Conservation (phyloP, 2,329 filamentous ascomycete species). For the Claviceps sp. region DNA sequence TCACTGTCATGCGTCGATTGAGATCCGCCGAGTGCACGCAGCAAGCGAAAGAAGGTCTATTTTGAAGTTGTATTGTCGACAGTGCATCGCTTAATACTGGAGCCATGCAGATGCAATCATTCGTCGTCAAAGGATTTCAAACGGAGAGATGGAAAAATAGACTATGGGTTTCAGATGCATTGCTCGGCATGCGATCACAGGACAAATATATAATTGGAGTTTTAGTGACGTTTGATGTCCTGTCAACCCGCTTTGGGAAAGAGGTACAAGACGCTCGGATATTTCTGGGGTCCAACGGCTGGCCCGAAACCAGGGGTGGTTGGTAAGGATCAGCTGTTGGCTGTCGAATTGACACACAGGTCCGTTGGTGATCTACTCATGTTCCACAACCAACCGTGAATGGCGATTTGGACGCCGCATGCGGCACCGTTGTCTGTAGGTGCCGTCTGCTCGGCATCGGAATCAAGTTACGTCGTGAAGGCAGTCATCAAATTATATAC, state of each 20-base stretch:
- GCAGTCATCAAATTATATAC: neutral
- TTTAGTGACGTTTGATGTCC: constrained; percentile 1
- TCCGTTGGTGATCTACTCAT: constrained; percentile 7
- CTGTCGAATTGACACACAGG: constrained; percentile 3
- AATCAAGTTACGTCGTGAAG: neutral
- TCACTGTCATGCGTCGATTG: neutral
- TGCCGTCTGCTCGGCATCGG: neutral
- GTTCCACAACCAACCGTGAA: constrained; percentile 5
- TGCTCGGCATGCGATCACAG: constrained; percentile 5
- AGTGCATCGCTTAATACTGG: neutral
- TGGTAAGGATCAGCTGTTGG: constrained; percentile 8
- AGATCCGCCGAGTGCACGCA: neutral
- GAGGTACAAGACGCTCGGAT: constrained; percentile 5
- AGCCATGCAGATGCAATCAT: neutral
- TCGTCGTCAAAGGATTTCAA: constrained; percentile 3
- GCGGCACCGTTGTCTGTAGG: constrained; percentile 6
- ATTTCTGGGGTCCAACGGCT: constrained; percentile 4
- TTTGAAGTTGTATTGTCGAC: neutral
- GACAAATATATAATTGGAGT: neutral
- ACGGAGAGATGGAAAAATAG: neutral
- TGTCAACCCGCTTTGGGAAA: constrained; percentile 1
- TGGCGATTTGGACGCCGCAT: constrained; percentile 10
- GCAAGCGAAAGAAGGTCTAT: neutral
- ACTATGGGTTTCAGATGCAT: constrained; percentile 3
- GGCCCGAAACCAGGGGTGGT: constrained; percentile 7